phyloP scores from a whole-genome alignment of 306 rosid species.

The Dicorynia guianensis region DNA sequence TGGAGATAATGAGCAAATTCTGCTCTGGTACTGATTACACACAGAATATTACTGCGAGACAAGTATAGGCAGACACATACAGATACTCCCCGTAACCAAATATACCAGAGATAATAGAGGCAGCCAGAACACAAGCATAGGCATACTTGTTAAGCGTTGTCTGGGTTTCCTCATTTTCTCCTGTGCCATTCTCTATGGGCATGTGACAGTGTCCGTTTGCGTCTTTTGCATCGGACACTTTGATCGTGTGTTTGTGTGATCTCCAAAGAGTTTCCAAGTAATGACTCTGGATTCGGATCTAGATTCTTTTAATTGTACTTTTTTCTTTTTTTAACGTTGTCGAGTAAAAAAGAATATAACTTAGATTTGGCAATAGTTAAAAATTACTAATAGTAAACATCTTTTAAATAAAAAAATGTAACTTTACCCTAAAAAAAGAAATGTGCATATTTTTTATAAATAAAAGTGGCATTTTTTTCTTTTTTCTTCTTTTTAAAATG shows the following conservation, averaged over 20 bases:
- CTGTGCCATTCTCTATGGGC: constrained; percentile 14
- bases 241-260: background rate
- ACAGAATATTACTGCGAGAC: too few relatives aligned
- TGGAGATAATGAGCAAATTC: too few relatives aligned
- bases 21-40: background rate
- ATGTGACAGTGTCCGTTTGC: background rate
- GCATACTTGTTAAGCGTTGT: constrained; percentile 54
- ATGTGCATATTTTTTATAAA: too few relatives aligned
- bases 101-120: constrained; percentile 54
- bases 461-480: too few relatives aligned
- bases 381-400: too few relatives aligned
- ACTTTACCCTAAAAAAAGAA: too few relatives aligned
- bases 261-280: too few relatives aligned
- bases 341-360: too few relatives aligned
- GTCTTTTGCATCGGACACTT: background rate
- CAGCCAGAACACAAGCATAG: constrained; percentile 51
- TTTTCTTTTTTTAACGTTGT: background rate
- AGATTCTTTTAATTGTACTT: background rate
- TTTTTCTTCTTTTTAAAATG: too few relatives aligned
- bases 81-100: constrained; percentile 35
- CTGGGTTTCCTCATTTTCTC: constrained; percentile 8
- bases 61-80: background rate
- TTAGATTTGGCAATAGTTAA: too few relatives aligned
- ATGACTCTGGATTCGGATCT: too few relatives aligned
- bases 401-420: too few relatives aligned